Evolutionary conservation across 495 filamentous ascomycete genomes (phyloP), one percentile per base, ranked within the genome.

Genomic region (Penicillium paradoxum): DNA sequence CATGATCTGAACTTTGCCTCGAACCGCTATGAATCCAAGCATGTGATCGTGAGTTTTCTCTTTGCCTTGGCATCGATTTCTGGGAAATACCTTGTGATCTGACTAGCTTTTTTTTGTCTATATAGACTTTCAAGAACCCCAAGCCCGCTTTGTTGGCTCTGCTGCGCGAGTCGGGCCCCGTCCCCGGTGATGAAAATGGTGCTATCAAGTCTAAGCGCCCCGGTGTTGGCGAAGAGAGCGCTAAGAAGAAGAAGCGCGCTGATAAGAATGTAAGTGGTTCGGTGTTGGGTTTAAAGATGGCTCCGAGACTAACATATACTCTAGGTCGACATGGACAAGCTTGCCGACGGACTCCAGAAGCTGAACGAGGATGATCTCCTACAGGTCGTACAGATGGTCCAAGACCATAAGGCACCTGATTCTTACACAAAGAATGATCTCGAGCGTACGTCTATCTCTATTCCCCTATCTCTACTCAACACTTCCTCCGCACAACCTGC

Each of bases 371-470:
- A 96, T 45, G 91, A 97, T 62, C 81, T 99, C 6, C 78, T 99
- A 34, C 86, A 90, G 52, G 90, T 97, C 11, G 92, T 99, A 48
- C 90, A 96, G 74, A 87, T 99, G 85, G 89, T 99, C 43, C 93
- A 97, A 63, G 95, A 99, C 66, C 85, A 96, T 67, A 97, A 97
- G 77, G 82, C 83, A 0, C 77, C 86, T 1, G 89, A 93, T 29
- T 96, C 93, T 1, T 96, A 96, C 67, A 91, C 89, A 36, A 95
- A 95, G 73, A 97, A 97, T 54, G 95, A 99, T 69, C 81, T 96
- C 36, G 95, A 99, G 57, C 84, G 89, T 92, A 72, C 75, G 88
- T 78, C 7, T 14, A 21, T 29, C 21, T 33, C 40, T 39, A 4
- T 41, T 14, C 1, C 13, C 4, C 18, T 19, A 2, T 22, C 25